Evolutionary conservation across 805 yeast species (phyloP).

Genomic region (Saccharomycopsis sp.): DNA sequence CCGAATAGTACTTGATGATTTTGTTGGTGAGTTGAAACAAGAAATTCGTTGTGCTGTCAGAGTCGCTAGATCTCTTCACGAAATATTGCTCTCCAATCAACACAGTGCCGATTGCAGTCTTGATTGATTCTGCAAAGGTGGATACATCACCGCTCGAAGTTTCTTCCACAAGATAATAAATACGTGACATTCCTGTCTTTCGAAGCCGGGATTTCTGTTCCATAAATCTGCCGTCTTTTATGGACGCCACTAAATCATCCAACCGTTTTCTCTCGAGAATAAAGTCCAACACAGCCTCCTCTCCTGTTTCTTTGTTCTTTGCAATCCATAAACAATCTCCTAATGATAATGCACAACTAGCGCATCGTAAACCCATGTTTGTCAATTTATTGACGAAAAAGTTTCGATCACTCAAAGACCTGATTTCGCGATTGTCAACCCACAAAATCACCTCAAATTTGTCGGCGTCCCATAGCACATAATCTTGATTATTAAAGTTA

Average conservation of each 20-base stretch:
- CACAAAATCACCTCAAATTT: slow-evolving; percentile 54
- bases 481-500: background rate
- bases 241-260: slow-evolving; percentile 77
- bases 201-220: slow-evolving; percentile 81
- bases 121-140: slow-evolving; percentile 54
- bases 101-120: slow-evolving; percentile 68
- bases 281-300: slow-evolving; percentile 65
- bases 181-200: slow-evolving; percentile 58
- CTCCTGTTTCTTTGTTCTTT: slow-evolving; percentile 45
- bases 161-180: slow-evolving; percentile 79
- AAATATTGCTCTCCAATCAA: slow-evolving; percentile 61
- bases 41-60: slow-evolving; percentile 68
- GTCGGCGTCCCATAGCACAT: slow-evolving; percentile 49
- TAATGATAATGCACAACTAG: slow-evolving; percentile 54
- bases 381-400: slow-evolving; percentile 55
- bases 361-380: slow-evolving; percentile 42
- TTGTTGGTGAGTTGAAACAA: slow-evolving; percentile 43
- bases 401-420: slow-evolving; percentile 60
- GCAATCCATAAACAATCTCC: slow-evolving; percentile 95
- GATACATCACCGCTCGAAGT: slow-evolving; percentile 40
- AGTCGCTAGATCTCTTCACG: slow-evolving; percentile 57
- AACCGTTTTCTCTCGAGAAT: slow-evolving; percentile 88
- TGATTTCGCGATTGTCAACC: slow-evolving; percentile 77
- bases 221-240: slow-evolving; percentile 78
- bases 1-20: slow-evolving; percentile 34